These are phyloP conservation scores for Suillus placidus DNA, from an alignment of 768 basidiomycete species.

Conservation along the genomic window DNA sequence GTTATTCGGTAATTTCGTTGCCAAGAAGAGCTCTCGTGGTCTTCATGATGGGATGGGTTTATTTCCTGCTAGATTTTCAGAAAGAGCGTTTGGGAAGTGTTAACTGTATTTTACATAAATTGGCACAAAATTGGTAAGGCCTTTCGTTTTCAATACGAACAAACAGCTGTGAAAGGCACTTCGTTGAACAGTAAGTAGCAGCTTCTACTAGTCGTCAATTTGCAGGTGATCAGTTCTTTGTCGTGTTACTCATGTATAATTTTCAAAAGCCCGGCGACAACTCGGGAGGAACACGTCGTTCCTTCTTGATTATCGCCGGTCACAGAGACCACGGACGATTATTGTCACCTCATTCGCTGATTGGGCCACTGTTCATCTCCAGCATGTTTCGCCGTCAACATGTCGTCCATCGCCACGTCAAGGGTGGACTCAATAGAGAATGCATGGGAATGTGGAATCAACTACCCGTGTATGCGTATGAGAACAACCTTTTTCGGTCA, in stretches of 20 bases:
- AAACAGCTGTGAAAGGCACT: not conserved
- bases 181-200: not conserved
- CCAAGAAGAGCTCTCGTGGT: not conserved
- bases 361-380: not conserved
- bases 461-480: not conserved
- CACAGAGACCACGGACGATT: not conserved
- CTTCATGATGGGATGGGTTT: too few relatives aligned
- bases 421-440: not conserved
- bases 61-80: not conserved
- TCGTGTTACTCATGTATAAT: not conserved
- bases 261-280: not conserved
- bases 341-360: not conserved
- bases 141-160: not conserved
- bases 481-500: not conserved
- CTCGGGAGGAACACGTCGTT: not conserved
- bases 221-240: too few relatives aligned
- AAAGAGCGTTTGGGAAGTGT: too few relatives aligned
- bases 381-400: not conserved
- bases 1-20: not conserved
- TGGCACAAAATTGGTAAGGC: not conserved
- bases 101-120: too few relatives aligned
- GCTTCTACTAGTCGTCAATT: too few relatives aligned
- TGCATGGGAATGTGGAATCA: not conserved
- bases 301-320: not conserved
- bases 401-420: not conserved